These are phyloP conservation scores for Coemansia aciculifera DNA, from an alignment of 192 early-diverging fungal species.

Conservation along the genomic window DNA sequence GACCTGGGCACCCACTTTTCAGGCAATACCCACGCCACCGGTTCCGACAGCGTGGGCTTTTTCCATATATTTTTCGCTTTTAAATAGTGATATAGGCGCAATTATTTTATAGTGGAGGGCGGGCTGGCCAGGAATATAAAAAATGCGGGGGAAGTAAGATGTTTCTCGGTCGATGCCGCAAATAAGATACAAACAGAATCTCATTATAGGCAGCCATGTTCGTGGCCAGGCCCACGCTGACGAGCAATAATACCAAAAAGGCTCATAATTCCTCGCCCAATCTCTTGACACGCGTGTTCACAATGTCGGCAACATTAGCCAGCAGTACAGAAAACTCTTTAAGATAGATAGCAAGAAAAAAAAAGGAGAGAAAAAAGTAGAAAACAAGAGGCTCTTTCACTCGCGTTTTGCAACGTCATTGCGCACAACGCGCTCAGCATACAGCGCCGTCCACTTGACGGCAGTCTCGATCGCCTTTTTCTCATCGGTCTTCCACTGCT, in stretches of 20 bases:
- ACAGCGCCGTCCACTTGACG: constrained; percentile 38
- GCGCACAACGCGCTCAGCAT: constrained; percentile 12
- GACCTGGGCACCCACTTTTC: neutral
- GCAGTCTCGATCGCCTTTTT: constrained; percentile 85
- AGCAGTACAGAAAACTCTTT: neutral
- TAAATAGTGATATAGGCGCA: neutral
- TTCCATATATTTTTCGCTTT: neutral
- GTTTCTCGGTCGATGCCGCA: too few species aligned
- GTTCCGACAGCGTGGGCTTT: constrained; percentile 8
- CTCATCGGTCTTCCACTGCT: constrained; percentile 99
- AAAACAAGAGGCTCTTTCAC: neutral
- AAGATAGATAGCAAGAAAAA: neutral
- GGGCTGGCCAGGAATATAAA: neutral
- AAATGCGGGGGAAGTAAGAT: neutral
- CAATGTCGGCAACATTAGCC: neutral
- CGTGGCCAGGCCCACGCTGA: neutral
- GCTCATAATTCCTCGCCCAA: neutral
- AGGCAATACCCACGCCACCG: constrained; percentile 5
- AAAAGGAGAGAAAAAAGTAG: neutral
- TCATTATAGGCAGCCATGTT: neutral
- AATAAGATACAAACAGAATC: neutral
- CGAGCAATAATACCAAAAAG: neutral
- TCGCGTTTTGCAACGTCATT: neutral
- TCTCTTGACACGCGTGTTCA: neutral
- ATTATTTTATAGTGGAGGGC: neutral